Percentiles rank a stretch among this genome's conserved stretches.
These are phyloP conservation scores for Lentinula sp. DNA, from an alignment of 768 basidiomycete genomes.

Conservation along the genomic window DNA sequence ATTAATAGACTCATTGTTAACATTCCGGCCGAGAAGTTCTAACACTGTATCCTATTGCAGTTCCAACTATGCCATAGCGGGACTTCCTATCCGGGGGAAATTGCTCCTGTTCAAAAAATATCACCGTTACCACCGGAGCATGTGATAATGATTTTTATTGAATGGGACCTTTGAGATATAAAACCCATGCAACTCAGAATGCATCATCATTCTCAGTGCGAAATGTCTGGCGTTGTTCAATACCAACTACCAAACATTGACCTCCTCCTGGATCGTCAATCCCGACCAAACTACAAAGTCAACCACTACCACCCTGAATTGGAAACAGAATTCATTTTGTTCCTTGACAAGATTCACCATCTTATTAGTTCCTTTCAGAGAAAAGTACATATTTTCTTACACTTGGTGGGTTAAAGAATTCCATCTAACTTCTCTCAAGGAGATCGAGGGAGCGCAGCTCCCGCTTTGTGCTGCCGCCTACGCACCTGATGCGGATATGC, in stretches of 20 bases:
- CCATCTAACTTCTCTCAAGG: neutral
- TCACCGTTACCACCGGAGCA: too few species aligned
- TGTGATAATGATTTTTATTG: too few species aligned
- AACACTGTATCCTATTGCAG: too few species aligned
- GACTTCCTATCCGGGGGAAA: too few species aligned
- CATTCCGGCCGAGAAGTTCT: too few species aligned
- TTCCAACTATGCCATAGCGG: too few species aligned
- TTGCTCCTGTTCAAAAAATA: too few species aligned
- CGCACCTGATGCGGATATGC: neutral
- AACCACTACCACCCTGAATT: neutral
- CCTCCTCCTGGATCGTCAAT: neutral
- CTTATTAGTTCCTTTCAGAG: neutral
- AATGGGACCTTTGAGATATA: too few species aligned
- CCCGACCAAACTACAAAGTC: neutral
- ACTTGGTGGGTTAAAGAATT: neutral
- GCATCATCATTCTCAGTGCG: neutral
- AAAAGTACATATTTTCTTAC: neutral
- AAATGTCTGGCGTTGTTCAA: neutral
- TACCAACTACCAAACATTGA: neutral
- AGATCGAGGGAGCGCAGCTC: neutral
- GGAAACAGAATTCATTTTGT: neutral
- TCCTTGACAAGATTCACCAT: neutral
- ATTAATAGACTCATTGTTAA: too few species aligned
- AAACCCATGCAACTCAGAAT: too few species aligned
- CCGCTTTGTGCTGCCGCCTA: neutral